Evolutionary conservation across 225 moss, liverwort and hornwort species (phyloP).

Genomic region (Straminergon stramineum): DNA sequence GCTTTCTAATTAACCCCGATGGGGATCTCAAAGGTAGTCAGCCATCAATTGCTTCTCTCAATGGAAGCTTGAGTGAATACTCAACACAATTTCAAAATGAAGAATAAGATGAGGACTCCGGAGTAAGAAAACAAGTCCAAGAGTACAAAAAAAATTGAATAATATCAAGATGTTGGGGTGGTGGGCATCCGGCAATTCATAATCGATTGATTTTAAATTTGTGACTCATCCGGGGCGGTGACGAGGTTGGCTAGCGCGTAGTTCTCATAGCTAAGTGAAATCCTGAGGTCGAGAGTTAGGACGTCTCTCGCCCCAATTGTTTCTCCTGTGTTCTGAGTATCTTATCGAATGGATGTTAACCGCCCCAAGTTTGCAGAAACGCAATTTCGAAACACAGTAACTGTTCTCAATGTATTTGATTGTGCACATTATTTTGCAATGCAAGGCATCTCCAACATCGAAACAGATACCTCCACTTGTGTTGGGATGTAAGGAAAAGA

Average conservation of each 20-base stretch:
- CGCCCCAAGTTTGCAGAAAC: neutral
- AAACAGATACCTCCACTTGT: neutral
- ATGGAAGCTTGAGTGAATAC: neutral
- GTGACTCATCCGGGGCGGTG: neutral
- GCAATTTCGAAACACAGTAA: neutral
- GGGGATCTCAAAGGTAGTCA: neutral
- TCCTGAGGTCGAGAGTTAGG: slow-evolving; percentile 85
- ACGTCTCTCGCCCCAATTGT: slow-evolving; percentile 63
- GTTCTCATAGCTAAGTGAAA: slow-evolving; percentile 49
- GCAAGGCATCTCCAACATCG: neutral
- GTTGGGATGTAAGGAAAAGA: neutral
- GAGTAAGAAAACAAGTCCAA: neutral
- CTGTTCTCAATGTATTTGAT: neutral
- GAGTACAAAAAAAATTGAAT: neutral
- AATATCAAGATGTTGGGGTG: neutral
- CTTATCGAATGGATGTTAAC: too few relatives aligned
- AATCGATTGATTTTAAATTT: neutral
- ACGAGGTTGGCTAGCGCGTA: slow-evolving; percentile 59
- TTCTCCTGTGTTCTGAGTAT: neutral
- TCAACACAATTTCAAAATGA: neutral
- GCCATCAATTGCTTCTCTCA: neutral
- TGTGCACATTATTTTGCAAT: neutral
- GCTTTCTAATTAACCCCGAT: neutral
- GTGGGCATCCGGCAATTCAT: neutral
- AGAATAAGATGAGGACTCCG: neutral